These are phyloP conservation scores for Cryphonectria naterciae DNA, from an alignment of 2,329 filamentous ascomycete species.

Conservation along the genomic window DNA sequence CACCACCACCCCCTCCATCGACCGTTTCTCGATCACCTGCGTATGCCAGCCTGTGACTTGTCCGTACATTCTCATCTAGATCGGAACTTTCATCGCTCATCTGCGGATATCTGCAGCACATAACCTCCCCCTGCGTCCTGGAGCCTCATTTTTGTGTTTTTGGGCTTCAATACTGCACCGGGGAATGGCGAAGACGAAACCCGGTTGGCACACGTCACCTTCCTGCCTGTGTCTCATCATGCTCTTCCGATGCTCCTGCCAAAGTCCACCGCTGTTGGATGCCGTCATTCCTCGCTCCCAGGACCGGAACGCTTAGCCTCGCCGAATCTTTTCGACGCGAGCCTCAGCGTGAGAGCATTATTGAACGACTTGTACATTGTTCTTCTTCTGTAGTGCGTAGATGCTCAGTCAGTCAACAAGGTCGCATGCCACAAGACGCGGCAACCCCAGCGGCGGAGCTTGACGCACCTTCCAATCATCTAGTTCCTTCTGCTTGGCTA, in stretches of 20 bases:
- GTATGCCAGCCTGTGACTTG: conserved; percentile 31
- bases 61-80: conserved; percentile 19
- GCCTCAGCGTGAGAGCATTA: conserved; percentile 36
- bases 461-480: conserved; percentile 95
- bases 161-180: neutral
- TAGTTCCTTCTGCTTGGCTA: conserved; percentile 89
- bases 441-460: neutral
- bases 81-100: conserved; percentile 35
- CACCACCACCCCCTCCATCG: conserved; percentile 22
- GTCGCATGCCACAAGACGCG: conserved; percentile 19
- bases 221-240: neutral
- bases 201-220: conserved; percentile 9
- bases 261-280: neutral
- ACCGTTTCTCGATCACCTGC: conserved; percentile 39
- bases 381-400: conserved; percentile 70
- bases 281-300: neutral
- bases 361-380: conserved; percentile 85
- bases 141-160: conserved; percentile 26
- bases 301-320: neutral
- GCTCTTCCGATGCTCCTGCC: neutral
- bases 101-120: conserved; percentile 28
- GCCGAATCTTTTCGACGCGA: neutral
- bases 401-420: conserved; percentile 3
- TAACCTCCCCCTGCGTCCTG: conserved; percentile 24
- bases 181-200: neutral